Conservation (phyloP, 2,329 filamentous ascomycete genomes). For the Fusarium denticulatum region DNA sequence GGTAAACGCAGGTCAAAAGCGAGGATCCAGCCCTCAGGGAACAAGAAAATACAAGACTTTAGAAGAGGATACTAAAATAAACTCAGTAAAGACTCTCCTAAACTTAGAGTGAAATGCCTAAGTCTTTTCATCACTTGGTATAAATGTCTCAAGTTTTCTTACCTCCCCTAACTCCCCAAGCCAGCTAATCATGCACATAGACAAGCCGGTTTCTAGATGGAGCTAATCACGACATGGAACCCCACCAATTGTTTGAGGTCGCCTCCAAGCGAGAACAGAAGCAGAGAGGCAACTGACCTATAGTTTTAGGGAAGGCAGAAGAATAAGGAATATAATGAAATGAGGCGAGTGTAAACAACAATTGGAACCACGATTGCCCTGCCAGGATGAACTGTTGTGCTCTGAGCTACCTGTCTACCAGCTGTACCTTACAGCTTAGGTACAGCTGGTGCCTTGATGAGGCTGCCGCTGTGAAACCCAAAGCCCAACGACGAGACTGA, state of each 20-base stretch:
- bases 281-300: neutral
- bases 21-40: neutral
- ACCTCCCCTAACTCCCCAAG: neutral
- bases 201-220: neutral
- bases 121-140: neutral
- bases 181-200: neutral
- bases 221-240: slow-evolving; percentile 21
- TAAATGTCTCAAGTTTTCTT: neutral
- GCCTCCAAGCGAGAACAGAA: slow-evolving; percentile 1
- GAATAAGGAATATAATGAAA: neutral
- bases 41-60: neutral
- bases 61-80: neutral
- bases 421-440: neutral
- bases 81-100: neutral
- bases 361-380: neutral
- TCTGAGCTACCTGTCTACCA: neutral
- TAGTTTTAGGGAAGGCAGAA: slow-evolving; percentile 4
- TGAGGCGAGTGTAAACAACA: slow-evolving; percentile 1
- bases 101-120: neutral
- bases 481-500: slow-evolving; percentile 14
- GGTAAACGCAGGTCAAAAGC: slow-evolving; percentile 5
- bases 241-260: slow-evolving; percentile 19
- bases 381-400: neutral
- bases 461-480: slow-evolving; percentile 22
- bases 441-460: slow-evolving; percentile 15